phyloP scores from a whole-genome alignment of 768 basidiomycete species.

The Russula brevipes region DNA sequence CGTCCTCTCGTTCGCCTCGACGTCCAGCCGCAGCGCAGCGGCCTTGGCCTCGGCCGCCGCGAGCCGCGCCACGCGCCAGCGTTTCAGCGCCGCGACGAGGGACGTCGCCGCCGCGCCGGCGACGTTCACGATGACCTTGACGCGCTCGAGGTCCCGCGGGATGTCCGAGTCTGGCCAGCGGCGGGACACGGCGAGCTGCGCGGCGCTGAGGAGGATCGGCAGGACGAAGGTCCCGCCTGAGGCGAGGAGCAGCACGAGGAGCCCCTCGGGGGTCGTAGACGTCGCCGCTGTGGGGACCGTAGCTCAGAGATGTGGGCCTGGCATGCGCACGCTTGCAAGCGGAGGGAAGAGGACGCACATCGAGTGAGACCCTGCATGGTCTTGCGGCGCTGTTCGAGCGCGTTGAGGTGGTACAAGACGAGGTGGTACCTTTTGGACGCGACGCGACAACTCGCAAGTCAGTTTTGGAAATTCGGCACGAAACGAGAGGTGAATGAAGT shows the following conservation, averaged over 20 bases:
- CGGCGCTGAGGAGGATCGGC: slow-evolving; percentile 18
- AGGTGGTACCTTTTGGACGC: slow-evolving; percentile 12
- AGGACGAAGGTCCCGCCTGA: slow-evolving; percentile 13
- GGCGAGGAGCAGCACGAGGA: slow-evolving; percentile 2
- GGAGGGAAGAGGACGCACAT: neutral
- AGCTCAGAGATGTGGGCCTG: neutral
- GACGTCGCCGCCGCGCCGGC: slow-evolving; percentile 10
- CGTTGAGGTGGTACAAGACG: slow-evolving; percentile 15
- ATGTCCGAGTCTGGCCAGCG: slow-evolving; percentile 20
- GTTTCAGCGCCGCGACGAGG: slow-evolving; percentile 15
- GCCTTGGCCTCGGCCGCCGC: neutral
- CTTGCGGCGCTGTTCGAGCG: slow-evolving; percentile 15
- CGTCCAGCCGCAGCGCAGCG: neutral
- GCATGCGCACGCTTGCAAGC: neutral
- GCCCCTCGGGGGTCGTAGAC: slow-evolving; percentile 8
- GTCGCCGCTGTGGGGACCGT: slow-evolving; percentile 2
- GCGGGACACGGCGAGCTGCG: slow-evolving; percentile 18
- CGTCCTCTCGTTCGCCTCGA: slow-evolving; percentile 14
- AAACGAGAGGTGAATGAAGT: too few relatives aligned
- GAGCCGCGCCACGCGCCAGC: neutral
- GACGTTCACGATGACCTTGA: slow-evolving; percentile 22
- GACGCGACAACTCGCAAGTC: neutral
- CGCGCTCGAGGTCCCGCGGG: slow-evolving; percentile 10
- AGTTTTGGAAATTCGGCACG: neutral
- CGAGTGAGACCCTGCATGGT: neutral